Base-by-base conservation (phyloP, 1,284 basidiomycete species). In the Flammula alnicola region DNA sequence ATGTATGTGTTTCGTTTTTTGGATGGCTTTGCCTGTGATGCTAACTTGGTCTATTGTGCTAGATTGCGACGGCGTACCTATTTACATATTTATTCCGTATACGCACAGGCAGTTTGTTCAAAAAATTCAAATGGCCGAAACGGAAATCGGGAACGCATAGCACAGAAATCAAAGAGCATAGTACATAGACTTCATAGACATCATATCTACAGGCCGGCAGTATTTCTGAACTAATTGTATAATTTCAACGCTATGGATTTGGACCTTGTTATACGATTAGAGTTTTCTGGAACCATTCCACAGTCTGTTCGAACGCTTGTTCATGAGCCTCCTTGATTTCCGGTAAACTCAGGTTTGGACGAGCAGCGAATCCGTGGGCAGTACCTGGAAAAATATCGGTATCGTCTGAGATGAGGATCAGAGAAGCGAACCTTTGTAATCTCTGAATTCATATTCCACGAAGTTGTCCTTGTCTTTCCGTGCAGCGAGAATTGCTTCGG, bases 341-440 rank as follows among this genome's bases (percentile, higher is more conserved):
- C 17, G 75, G 72, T 29, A 75, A 62, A 3, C 61, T 65, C 5
- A 80, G 56, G 27, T 80, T 74, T 0, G 83, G 83, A 11, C 83
- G 70, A 9, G 68, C 66, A 3, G 77, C 80, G 52, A 83, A 84
- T 0, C 83, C 83, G 54, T 86, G 83, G 2, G 71, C 67, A 1
- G 81, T 83, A 12, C 79, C 80, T 79, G 25, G 19, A 42, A 12
- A 3, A 42, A 12, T 17, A 25, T 29, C 12, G 12, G 33, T 14
- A 31, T 23, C n/a, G n/a, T n/a, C n/a, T n/a, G n/a, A n/a, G n/a
- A n/a, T n/a, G n/a, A n/a, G n/a, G n/a, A n/a, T n/a, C 17, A 41
- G 9, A 22, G 26, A 4, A 7, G 3, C 36, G 78, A 9, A 55
- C 84, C 82, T 66, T 76, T 75, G 63, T 84, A 84, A 16, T 74